A percentile compares a stretch with the other conserved stretches of the same genome.
Evolutionary conservation across 495 filamentous ascomycete species (phyloP).

Genomic region (Talaromyces trachyspermus): DNA sequence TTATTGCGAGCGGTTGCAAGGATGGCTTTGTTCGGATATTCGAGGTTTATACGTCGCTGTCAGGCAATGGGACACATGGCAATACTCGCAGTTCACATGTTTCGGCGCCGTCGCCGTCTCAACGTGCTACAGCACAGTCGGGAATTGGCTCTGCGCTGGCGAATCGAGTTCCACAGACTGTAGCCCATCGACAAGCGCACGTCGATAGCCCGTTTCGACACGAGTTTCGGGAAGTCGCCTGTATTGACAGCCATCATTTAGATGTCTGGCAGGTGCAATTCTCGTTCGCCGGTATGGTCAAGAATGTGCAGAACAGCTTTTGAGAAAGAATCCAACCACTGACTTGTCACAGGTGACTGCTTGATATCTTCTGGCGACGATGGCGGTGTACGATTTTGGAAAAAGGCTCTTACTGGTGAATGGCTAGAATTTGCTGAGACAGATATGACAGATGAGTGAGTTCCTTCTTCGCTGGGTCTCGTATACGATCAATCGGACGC

Average conservation of each 20-base stretch:
- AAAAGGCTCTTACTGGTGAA: conserved; percentile 37
- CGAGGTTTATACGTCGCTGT: conserved; percentile 54
- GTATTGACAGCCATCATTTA: conserved; percentile 41
- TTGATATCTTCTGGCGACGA: conserved; percentile 45
- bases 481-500: conserved; percentile 6
- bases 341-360: conserved; percentile 30
- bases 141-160: conserved; percentile 47
- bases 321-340: background rate
- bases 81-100: conserved; percentile 23
- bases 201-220: conserved; percentile 36
- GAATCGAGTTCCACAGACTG: conserved; percentile 26
- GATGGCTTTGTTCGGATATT: conserved; percentile 86
- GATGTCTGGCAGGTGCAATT: conserved; percentile 45
- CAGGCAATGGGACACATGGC: conserved; percentile 19
- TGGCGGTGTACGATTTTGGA: conserved; percentile 45
- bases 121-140: conserved; percentile 36
- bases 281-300: conserved; percentile 36
- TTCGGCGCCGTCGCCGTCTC: conserved; percentile 27
- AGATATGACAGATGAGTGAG: conserved; percentile 29
- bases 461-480: background rate
- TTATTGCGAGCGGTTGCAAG: conserved; percentile 86
- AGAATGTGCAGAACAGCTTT: background rate
- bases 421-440: conserved; percentile 47
- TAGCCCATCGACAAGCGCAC: conserved; percentile 25
- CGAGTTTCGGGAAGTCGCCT: conserved; percentile 38